phyloP scores from a whole-genome alignment of 73 alveolate species.

The Effrenium voratum region DNA sequence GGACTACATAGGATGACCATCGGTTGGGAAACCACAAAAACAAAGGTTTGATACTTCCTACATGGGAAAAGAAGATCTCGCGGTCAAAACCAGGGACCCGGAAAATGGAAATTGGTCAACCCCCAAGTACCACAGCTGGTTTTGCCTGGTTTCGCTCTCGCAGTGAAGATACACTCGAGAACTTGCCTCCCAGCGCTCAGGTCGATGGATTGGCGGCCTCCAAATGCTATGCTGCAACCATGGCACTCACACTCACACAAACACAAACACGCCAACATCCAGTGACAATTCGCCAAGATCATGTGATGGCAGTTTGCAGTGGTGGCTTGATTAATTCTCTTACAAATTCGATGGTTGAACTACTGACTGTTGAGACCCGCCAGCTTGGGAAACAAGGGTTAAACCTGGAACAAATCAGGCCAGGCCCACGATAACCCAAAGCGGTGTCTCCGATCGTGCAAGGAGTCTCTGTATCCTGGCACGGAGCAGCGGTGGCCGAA shows the following conservation, averaged over 20 bases:
- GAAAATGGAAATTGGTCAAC: not conserved
- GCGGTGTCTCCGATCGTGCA: slow-evolving; percentile 23
- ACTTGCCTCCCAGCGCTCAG: slow-evolving; percentile 70
- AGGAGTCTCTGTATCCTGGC: slow-evolving; percentile 86
- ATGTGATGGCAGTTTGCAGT: too few species aligned
- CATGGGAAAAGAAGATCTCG: too few species aligned
- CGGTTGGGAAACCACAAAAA: too few species aligned
- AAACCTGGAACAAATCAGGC: not conserved
- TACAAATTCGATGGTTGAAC: too few species aligned
- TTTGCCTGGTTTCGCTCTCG: not conserved
- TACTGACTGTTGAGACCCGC: not conserved
- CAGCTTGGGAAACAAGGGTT: not conserved
- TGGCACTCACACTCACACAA: too few species aligned
- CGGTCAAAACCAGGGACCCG: not conserved
- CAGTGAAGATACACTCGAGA: not conserved
- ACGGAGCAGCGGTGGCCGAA: not conserved
- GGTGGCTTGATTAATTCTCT: too few species aligned
- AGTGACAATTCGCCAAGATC: too few species aligned
- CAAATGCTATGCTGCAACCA: too few species aligned
- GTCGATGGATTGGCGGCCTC: slow-evolving; percentile 85
- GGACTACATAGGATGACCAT: too few species aligned
- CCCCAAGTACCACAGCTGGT: too few species aligned
- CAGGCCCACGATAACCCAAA: slow-evolving; percentile 73
- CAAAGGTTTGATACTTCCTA: too few species aligned
- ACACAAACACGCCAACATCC: too few species aligned